Percentiles rank a stretch among this genome's conserved stretches.
Evolutionary conservation across 768 basidiomycete species (phyloP).

Genomic region (Calvatia gigantea): DNA sequence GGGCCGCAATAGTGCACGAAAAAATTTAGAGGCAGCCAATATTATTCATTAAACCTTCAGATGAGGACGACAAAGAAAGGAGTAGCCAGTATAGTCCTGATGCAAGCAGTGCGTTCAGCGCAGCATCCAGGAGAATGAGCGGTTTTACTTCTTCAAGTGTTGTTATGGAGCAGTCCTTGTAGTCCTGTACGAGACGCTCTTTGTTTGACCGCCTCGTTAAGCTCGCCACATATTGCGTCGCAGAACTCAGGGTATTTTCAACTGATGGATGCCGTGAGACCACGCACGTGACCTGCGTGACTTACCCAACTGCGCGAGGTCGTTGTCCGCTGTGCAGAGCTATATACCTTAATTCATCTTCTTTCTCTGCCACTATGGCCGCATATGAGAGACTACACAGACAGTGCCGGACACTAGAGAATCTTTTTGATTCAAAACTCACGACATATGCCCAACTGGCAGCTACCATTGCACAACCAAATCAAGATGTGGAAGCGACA

Average conservation of each 20-base stretch:
- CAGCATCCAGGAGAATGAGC: not conserved
- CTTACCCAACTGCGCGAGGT: too few relatives aligned
- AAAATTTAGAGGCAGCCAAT: too few relatives aligned
- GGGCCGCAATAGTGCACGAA: constrained; percentile 38
- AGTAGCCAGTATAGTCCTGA: too few relatives aligned
- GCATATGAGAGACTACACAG: constrained; percentile 87
- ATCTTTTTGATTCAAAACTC: constrained; percentile 86
- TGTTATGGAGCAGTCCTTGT: constrained; percentile 31
- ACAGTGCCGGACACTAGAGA: constrained; percentile 91
- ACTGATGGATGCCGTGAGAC: too few relatives aligned
- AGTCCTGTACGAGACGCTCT: too few relatives aligned
- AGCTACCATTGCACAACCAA: constrained; percentile 51
- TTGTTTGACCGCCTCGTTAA: too few relatives aligned
- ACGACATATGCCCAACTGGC: constrained; percentile 89
- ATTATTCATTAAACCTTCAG: too few relatives aligned
- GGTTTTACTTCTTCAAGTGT: constrained; percentile 36
- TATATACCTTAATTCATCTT: not conserved
- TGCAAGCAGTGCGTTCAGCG: not conserved
- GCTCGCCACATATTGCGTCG: too few relatives aligned
- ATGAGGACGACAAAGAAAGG: too few relatives aligned
- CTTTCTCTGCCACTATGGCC: constrained; percentile 43
- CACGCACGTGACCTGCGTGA: too few relatives aligned
- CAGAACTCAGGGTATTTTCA: too few relatives aligned
- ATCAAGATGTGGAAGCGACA: constrained; percentile 64
- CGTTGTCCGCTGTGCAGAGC: too few relatives aligned